These are phyloP conservation scores for Kwoniella sp. DNA, from an alignment of 768 basidiomycete species.

Conservation along the genomic window DNA sequence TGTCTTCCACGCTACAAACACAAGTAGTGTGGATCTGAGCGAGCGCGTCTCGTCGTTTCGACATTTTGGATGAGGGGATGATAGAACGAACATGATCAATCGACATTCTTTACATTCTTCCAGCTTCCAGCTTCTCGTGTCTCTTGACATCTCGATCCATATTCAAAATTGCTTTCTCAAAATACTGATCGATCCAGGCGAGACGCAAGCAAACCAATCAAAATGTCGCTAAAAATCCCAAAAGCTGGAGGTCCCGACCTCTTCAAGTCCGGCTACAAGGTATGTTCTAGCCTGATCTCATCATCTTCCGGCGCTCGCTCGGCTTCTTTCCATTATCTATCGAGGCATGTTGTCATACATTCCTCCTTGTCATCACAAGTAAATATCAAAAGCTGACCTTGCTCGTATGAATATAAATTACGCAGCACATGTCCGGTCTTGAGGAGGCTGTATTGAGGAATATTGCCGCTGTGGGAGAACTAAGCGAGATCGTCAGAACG, in stretches of 20 bases:
- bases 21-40: no score
- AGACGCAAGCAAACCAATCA: slow-evolving; percentile 5
- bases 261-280: slow-evolving; percentile 98
- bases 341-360: no score
- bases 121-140: not conserved
- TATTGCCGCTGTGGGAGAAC: slow-evolving; percentile 91
- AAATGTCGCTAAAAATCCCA: slow-evolving; percentile 92
- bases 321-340: no score
- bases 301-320: not conserved
- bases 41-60: slow-evolving; percentile 6
- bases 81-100: not conserved
- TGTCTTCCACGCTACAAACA: not conserved
- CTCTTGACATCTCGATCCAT: slow-evolving; percentile 14
- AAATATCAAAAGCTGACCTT: not conserved
- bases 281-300: slow-evolving; percentile 46
- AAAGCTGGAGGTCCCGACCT: slow-evolving; percentile 79
- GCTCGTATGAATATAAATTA: not conserved
- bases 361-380: no score
- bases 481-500: slow-evolving; percentile 91
- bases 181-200: slow-evolving; percentile 3
- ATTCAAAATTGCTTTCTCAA: not conserved
- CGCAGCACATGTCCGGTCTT: slow-evolving; percentile 72
- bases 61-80: not conserved
- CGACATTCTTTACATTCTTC: not conserved
- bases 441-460: slow-evolving; percentile 97